phyloP scores from a whole-genome alignment of 1,284 basidiomycete species.

The Apiotrichum sp. region DNA sequence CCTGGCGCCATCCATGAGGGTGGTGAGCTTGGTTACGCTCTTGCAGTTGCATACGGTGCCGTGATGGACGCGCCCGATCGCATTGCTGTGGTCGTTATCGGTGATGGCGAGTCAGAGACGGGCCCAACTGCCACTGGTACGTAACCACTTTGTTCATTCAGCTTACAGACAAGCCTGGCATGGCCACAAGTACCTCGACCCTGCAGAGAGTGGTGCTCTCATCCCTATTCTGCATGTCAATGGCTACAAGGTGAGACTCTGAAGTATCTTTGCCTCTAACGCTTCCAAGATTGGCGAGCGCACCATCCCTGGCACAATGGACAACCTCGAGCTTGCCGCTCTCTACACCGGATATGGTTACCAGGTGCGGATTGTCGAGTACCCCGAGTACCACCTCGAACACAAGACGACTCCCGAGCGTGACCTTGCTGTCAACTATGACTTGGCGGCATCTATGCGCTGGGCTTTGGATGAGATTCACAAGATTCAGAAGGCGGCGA shows the following conservation, averaged over 20 bases:
- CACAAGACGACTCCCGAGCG: slow-evolving; percentile 51
- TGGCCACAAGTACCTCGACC: slow-evolving; percentile 77
- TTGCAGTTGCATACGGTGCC: slow-evolving; percentile 68
- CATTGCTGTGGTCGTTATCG: slow-evolving; percentile 65
- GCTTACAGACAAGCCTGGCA: slow-evolving; percentile 56
- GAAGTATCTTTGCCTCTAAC: slow-evolving; percentile 46
- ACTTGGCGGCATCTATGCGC: slow-evolving; percentile 69
- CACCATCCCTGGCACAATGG: slow-evolving; percentile 85
- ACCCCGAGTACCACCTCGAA: slow-evolving; percentile 52
- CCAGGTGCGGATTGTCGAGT: slow-evolving; percentile 73
- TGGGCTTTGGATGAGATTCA: slow-evolving; percentile 72
- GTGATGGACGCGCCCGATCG: slow-evolving; percentile 84
- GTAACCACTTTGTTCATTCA: no score
- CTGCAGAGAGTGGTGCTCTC: slow-evolving; percentile 82
- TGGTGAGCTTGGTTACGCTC: slow-evolving; percentile 79
- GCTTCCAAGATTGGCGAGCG: slow-evolving; percentile 68
- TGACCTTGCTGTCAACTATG: slow-evolving; percentile 45
- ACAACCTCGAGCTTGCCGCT: slow-evolving; percentile 60
- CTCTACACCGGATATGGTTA: slow-evolving; percentile 66
- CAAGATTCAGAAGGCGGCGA: slow-evolving; percentile 70
- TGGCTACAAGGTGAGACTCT: slow-evolving; percentile 32
- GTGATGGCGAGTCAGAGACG: slow-evolving; percentile 82
- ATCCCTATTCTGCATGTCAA: slow-evolving; percentile 81
- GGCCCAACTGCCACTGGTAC: slow-evolving; percentile 65
- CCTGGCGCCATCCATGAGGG: slow-evolving; percentile 86